Conservation (phyloP, 2,329 filamentous ascomycete genomes). For the Penicillium sumatraense region DNA sequence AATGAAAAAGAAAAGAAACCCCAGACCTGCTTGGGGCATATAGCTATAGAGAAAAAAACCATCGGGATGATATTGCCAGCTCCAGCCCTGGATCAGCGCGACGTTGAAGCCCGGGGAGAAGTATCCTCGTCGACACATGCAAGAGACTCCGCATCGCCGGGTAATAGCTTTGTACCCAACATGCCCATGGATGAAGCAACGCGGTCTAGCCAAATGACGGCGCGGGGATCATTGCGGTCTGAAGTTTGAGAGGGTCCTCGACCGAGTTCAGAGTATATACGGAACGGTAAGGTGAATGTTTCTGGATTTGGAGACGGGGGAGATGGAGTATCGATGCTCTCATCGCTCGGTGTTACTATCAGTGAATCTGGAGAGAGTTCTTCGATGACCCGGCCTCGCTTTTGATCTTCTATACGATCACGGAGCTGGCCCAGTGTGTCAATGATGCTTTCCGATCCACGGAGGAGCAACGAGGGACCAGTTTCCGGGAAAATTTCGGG, state of each 20-base stretch:
- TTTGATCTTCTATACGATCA: slow-evolving; percentile 20
- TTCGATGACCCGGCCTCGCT: slow-evolving; percentile 12
- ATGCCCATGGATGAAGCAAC: slow-evolving; percentile 40
- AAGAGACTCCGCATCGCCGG: not conserved
- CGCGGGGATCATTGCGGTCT: slow-evolving; percentile 27
- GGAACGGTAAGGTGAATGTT: slow-evolving; percentile 26
- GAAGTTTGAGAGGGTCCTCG: slow-evolving; percentile 26
- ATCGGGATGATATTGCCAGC: too few species aligned
- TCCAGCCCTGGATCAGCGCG: not conserved
- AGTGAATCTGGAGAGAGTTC: slow-evolving; percentile 19
- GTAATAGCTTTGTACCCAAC: slow-evolving; percentile 30
- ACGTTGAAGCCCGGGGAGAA: not conserved
- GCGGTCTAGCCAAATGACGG: slow-evolving; percentile 36
- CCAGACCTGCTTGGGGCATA: slow-evolving; percentile 2
- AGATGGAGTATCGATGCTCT: slow-evolving; percentile 10
- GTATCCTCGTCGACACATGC: slow-evolving; percentile 5
- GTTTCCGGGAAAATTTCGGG: slow-evolving; percentile 29
- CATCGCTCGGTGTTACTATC: slow-evolving; percentile 14
- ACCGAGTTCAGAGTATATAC: slow-evolving; percentile 32
- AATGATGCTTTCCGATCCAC: slow-evolving; percentile 30
- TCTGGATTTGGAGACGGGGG: slow-evolving; percentile 2
- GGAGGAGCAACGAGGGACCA: slow-evolving; percentile 29
- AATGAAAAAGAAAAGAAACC: not conserved
- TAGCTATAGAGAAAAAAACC: too few species aligned
- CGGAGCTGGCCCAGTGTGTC: slow-evolving; percentile 23